Base-by-base conservation (phyloP, 768 basidiomycete genomes). In the Leccinum variicolor region DNA sequence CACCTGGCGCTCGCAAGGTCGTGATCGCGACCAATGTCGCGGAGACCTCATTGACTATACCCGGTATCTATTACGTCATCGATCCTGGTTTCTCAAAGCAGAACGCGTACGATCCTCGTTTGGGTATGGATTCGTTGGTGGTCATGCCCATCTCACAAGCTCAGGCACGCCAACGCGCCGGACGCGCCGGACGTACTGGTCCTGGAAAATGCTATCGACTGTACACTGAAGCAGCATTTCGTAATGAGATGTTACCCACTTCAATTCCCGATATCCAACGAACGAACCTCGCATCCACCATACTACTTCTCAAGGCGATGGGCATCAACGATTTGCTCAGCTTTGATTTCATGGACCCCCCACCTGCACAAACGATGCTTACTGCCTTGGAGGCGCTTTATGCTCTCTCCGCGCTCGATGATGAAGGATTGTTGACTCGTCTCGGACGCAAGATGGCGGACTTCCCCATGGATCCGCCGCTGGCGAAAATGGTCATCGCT, bases 1-100 rank as follows among this genome's bases (percentile, higher is more conserved):
- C 97, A 6, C 94, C 94, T 17, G 97, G 97, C 50, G 87, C 96
- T n/a, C 90, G 97, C 59, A 99, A 99, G 77, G 94, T 96, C 60
- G 94, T 98, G 68, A 92, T 99, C 64, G 96, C 97, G n/a, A 99
- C 97, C 25, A 99, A 98, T 73, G 95, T 98, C 54, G 97, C 97
- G 3, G 97, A 99, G 78, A 98, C 97, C 11, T 94, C 92, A 75
- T 79, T 99, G 70, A 98, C 97, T 8, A 99, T 98, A 66, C 94
- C 94, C 33, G 97, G 95, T 29, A 97, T 99, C 70, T 98, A 98
- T 79, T 99, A 98, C 65, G 96, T 99, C 64, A 88, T 99, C 60
- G 97, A 99, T 69, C 96, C 97, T 2, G 97, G 97, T 13, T 98
- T 99, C 76, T 89, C 94, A 34, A 99, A 99, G 73, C 97, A 99